These are phyloP conservation scores for Eutrema yunnanense DNA, from an alignment of 345 rosid species.

Conservation along the genomic window DNA sequence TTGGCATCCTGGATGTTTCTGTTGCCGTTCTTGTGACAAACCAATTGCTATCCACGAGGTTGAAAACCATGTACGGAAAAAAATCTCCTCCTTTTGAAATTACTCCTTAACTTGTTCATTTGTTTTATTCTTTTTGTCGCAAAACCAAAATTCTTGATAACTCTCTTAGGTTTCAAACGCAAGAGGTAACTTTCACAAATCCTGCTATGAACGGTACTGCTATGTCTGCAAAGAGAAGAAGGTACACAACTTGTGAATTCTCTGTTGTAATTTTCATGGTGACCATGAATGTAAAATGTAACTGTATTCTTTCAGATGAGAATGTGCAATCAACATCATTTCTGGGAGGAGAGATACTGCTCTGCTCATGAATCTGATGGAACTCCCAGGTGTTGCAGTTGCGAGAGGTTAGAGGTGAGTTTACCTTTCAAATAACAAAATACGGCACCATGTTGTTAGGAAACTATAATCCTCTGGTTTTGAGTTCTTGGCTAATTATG, in stretches of 20 bases:
- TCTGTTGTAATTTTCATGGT: neutral
- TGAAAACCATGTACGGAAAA: conserved; percentile 3
- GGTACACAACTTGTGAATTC: neutral
- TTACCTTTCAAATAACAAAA: neutral
- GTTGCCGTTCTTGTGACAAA: conserved; percentile 54
- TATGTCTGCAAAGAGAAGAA: conserved; percentile 22
- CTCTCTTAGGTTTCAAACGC: conserved; percentile 24
- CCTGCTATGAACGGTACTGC: conserved; percentile 13
- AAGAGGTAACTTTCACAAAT: conserved; percentile 27
- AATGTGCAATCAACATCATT: conserved; percentile 33
- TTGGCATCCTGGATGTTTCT: conserved; percentile 73
- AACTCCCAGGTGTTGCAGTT: conserved; percentile 55
- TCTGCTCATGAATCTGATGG: conserved; percentile 66
- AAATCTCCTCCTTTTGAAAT: neutral
- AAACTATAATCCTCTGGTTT: neutral
- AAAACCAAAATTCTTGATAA: neutral
- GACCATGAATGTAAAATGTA: conserved; percentile 14
- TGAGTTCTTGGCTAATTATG: neutral
- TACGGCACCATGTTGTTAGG: too few species aligned
- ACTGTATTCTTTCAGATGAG: conserved; percentile 45
- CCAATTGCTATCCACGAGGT: conserved; percentile 69
- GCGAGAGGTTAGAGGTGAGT: conserved; percentile 21
- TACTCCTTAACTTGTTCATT: neutral
- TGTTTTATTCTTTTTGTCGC: neutral
- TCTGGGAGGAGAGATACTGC: conserved; percentile 66